phyloP scores from a whole-genome alignment of 129 eudicot genomes.

The Flaveria brownii region DNA sequence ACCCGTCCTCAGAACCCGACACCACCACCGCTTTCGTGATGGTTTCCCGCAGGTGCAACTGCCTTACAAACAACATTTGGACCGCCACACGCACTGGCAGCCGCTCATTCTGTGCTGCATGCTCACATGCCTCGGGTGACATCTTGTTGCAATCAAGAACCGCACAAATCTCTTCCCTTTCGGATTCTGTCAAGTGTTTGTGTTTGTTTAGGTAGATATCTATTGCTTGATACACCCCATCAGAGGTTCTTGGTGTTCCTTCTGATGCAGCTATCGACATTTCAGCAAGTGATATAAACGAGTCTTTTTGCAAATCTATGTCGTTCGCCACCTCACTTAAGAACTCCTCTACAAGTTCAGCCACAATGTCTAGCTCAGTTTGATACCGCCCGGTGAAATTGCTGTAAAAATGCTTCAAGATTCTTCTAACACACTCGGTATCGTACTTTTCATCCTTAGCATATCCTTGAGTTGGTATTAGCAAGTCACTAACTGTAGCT shows the following conservation, averaged over 20 bases:
- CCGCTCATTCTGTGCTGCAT: conserved; percentile 11
- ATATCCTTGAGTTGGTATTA: conserved; percentile 11
- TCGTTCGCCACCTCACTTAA: conserved; percentile 2
- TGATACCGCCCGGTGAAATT: neutral
- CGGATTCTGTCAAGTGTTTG: conserved; percentile 14
- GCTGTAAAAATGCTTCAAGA: conserved; percentile 20
- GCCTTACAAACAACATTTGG: conserved; percentile 12
- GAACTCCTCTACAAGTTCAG: conserved; percentile 5
- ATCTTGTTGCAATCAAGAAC: conserved; percentile 20
- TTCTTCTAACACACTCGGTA: conserved; percentile 13
- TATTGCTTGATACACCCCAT: conserved; percentile 1
- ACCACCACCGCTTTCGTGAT: neutral
- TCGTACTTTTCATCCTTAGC: neutral
- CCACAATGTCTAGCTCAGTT: neutral
- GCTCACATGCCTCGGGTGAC: conserved; percentile 23
- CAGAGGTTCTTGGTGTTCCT: conserved; percentile 7
- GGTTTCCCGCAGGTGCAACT: conserved; percentile 22
- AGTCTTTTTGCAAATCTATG: neutral
- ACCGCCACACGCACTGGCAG: conserved; percentile 1
- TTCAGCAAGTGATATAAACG: conserved; percentile 14
- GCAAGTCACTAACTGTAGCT: conserved; percentile 3
- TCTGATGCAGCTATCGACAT: conserved; percentile 16
- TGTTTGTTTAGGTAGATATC: conserved; percentile 12
- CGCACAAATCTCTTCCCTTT: conserved; percentile 3
- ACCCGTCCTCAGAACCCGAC: neutral